Evolutionary conservation across 345 rosid species (phyloP).

Genomic region (Eutrema japonicum): DNA sequence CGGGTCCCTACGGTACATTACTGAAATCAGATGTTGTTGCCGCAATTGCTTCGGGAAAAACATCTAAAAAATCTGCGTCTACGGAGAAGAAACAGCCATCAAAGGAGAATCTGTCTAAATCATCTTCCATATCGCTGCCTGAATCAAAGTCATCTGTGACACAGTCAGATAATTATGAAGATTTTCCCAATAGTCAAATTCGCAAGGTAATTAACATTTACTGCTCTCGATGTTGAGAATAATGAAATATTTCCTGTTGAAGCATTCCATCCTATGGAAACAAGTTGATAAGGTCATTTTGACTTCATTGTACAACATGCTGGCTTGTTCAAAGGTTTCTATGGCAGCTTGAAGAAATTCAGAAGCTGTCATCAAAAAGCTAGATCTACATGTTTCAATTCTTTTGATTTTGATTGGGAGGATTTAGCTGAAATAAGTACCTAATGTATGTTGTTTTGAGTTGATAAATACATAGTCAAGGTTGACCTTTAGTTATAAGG

Average conservation of each 20-base stretch:
- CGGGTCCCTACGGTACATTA: constrained; percentile 84
- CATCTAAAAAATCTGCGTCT: constrained; percentile 50
- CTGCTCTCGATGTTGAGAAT: constrained; percentile 8
- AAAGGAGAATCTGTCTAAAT: constrained; percentile 45
- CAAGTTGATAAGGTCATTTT: constrained; percentile 3
- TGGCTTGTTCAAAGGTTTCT: constrained; percentile 19
- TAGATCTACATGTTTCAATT: constrained; percentile 10
- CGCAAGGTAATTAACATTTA: constrained; percentile 76
- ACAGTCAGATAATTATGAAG: constrained; percentile 69
- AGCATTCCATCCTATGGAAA: constrained; percentile 12
- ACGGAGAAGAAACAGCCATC: constrained; percentile 52
- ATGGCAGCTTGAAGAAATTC: constrained; percentile 4
- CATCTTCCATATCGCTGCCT: constrained; percentile 45
- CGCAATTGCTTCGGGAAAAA: constrained; percentile 81
- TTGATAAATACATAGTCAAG: constrained; percentile 4
- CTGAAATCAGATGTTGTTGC: constrained; percentile 83
- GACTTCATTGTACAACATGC: constrained; percentile 11
- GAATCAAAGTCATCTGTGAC: constrained; percentile 52
- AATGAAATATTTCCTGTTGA: constrained; percentile 7
- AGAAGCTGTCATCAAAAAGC: constrained; percentile 6
- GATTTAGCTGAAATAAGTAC: background rate
- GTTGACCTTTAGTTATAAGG: constrained; percentile 17
- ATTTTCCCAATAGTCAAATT: constrained; percentile 91
- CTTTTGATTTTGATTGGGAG: background rate
- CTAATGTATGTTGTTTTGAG: background rate